Base-by-base conservation (phyloP, 257 asterid genomes). In the Gentiana macrophylla region DNA sequence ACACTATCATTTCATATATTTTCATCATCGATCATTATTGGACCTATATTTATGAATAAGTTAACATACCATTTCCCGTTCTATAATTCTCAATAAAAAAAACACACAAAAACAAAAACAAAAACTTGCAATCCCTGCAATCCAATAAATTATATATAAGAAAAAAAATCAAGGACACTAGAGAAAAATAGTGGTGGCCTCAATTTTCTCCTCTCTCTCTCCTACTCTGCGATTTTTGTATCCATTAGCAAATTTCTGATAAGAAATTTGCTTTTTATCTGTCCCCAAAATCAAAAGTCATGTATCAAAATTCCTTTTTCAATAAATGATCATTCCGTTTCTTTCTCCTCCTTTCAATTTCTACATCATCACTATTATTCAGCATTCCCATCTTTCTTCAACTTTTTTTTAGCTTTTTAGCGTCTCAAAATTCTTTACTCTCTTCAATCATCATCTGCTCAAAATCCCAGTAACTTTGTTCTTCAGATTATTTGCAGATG, bases 261-360 rank as follows among this genome's bases (percentile, higher is more conserved):
- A 24, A 4, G 43, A 44, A 50, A 50, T 34, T 44, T 4, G 54
- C 12, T 56, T 41, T 57, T 49, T 24, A 60, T 59, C 63, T 34
- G 60, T 66, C 43, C 34, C 43, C 47, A 50, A 37, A 64, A 37
- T 37, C 64, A 41, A 50, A 15, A 50, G 51, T 60, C 49, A 48
- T 55, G 49, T 7, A 56, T 32, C 35, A 60, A 12, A 35, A n/a
- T 7, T 61, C 12, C 1, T 57, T 64, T 66, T 56, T 50, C 62
- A 62, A 49, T 38, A 50, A 55, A 52, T 60, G 61, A 72, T 62
- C 63, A 66, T 68, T 72, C 73, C 37, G 62, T 57, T 74, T 70
- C 62, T 64, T 64, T 66, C 67, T 56, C 62, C 57, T 45, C 46
- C 12, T 57, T 15, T 52, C 52, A 8, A 63, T 60, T 37, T 15